Evolutionary conservation across 495 filamentous ascomycete genomes (phyloP).

Genomic region (Elaphomyces granulatus): DNA sequence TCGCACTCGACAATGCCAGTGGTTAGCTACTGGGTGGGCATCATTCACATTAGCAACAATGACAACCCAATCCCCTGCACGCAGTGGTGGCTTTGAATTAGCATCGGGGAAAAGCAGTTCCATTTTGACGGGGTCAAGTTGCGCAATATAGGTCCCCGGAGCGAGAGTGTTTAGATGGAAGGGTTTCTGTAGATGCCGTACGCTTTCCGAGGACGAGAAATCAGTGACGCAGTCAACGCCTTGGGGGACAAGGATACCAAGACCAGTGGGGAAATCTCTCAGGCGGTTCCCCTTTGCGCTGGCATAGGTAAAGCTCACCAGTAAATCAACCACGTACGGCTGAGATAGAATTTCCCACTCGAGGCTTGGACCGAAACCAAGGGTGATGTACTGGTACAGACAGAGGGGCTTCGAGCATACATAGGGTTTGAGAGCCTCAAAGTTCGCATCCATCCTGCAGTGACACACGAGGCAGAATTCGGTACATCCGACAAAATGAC

Average conservation of each 20-base stretch:
- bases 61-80: too few relatives aligned
- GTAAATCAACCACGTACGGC: slow-evolving; percentile 72
- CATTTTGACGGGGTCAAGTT: slow-evolving; percentile 17
- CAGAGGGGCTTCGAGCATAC: slow-evolving; percentile 73
- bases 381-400: slow-evolving; percentile 80
- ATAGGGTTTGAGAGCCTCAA: slow-evolving; percentile 84
- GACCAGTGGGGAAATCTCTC: slow-evolving; percentile 50
- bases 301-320: slow-evolving; percentile 69
- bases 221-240: background rate
- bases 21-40: too few relatives aligned
- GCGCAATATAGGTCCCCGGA: slow-evolving; percentile 1
- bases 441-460: slow-evolving; percentile 48
- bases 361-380: slow-evolving; percentile 72
- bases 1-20: slow-evolving; percentile 15
- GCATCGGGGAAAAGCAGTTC: slow-evolving; percentile 27
- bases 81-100: slow-evolving; percentile 23
- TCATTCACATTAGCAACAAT: too few relatives aligned
- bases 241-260: slow-evolving; percentile 52
- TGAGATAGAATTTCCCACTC: slow-evolving; percentile 73
- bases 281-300: slow-evolving; percentile 34
- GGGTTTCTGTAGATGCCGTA: too few relatives aligned
- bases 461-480: slow-evolving; percentile 86
- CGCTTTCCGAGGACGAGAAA: too few relatives aligned
- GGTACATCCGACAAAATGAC: slow-evolving; percentile 68
- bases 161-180: too few relatives aligned